Evolutionary conservation across 1,284 basidiomycete species (phyloP).

Genomic region (Cryptococcus sp.): DNA sequence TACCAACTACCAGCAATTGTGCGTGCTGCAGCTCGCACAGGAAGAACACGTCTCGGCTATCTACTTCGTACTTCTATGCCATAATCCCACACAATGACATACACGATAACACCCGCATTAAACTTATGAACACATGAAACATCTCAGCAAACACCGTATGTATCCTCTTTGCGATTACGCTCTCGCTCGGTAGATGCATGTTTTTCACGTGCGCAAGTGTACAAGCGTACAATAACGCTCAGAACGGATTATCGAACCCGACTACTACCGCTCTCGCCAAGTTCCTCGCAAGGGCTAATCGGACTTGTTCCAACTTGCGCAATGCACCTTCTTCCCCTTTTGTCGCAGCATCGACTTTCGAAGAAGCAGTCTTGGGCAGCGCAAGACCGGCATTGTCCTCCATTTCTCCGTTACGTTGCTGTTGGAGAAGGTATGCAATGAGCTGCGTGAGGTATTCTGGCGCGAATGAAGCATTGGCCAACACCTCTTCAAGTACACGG

Average conservation of each 20-base stretch:
- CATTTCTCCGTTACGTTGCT: not conserved
- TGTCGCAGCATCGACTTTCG: not conserved
- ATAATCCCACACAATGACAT: not conserved
- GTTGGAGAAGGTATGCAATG: slow-evolving; percentile 22
- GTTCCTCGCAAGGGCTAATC: slow-evolving; percentile 53
- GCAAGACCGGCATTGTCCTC: not conserved
- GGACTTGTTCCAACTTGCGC: slow-evolving; percentile 53
- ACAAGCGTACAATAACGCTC: too few species aligned
- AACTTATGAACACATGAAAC: too few species aligned
- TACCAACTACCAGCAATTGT: too few species aligned
- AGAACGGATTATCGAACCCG: slow-evolving; percentile 35
- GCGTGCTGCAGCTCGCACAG: too few species aligned
- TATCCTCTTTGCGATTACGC: too few species aligned
- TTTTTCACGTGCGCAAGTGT: too few species aligned
- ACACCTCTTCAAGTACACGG: slow-evolving; percentile 53
- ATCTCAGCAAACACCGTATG: too few species aligned
- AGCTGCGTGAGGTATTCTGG: slow-evolving; percentile 46
- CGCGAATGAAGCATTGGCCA: slow-evolving; percentile 40
- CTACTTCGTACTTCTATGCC: not conserved
- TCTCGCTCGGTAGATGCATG: too few species aligned
- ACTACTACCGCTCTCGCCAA: slow-evolving; percentile 43
- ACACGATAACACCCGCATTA: too few species aligned
- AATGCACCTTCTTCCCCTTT: slow-evolving; percentile 30
- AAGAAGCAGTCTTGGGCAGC: not conserved
- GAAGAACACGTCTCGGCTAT: too few species aligned